Evolutionary conservation across 2,329 filamentous ascomycete species (phyloP).

Genomic region (Sporothrix schenckii): DNA sequence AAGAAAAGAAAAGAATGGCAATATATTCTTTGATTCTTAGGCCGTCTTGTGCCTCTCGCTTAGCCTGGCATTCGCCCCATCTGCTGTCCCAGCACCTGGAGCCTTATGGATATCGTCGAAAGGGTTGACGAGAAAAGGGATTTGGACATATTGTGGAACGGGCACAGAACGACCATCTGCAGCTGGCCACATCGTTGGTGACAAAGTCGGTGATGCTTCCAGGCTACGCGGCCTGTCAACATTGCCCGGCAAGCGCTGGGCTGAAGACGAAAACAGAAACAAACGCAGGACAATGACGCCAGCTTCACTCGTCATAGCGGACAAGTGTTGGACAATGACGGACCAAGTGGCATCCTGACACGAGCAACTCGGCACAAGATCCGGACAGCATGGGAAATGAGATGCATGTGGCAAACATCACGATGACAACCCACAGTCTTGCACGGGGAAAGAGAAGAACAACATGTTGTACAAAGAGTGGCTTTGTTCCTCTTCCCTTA

Average conservation of each 20-base stretch:
- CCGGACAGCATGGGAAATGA: background rate
- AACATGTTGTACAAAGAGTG: background rate
- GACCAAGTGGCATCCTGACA: too few relatives aligned
- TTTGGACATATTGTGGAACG: background rate
- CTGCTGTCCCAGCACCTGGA: slow-evolving; percentile 15
- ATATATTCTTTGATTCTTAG: background rate
- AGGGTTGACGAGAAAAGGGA: too few relatives aligned
- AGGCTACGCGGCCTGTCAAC: background rate
- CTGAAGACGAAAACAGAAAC: background rate
- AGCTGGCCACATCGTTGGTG: too few relatives aligned
- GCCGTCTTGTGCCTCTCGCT: background rate
- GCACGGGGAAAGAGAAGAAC: too few relatives aligned
- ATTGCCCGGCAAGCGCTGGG: background rate
- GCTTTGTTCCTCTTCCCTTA: background rate
- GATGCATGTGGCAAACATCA: background rate
- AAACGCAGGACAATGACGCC: background rate
- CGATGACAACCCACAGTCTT: background rate
- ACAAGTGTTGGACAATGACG: background rate
- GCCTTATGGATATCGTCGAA: background rate
- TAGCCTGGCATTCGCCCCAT: background rate
- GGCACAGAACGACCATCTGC: background rate
- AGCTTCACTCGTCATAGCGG: background rate
- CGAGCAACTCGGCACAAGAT: too few relatives aligned
- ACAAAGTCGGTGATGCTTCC: background rate
- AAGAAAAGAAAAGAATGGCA: background rate